Evolutionary conservation across 768 basidiomycete species (phyloP).

Genomic region (Trametes punicea): DNA sequence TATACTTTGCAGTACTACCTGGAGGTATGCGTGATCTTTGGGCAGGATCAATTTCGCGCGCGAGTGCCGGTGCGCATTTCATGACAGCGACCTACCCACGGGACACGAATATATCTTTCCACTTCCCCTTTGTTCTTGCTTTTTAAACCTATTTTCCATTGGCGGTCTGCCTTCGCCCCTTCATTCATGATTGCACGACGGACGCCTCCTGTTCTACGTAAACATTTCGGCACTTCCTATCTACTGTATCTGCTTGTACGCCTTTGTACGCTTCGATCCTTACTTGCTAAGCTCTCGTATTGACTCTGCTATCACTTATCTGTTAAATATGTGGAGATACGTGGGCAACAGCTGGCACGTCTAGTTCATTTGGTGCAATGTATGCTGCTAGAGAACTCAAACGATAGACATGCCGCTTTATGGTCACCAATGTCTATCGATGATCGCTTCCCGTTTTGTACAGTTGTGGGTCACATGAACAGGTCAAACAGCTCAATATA

Average conservation of each 20-base stretch:
- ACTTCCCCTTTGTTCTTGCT: background rate
- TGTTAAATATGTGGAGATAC: slow-evolving; percentile 7
- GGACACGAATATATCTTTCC: background rate
- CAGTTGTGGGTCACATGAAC: background rate
- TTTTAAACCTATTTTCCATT: too few relatives aligned
- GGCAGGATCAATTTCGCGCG: slow-evolving; percentile 59
- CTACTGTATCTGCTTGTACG: background rate
- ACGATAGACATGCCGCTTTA: too few relatives aligned
- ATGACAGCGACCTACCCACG: slow-evolving; percentile 29
- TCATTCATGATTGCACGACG: background rate
- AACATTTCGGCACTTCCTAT: slow-evolving; percentile 1
- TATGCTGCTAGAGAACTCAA: too few relatives aligned
- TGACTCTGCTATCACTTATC: slow-evolving; percentile 12
- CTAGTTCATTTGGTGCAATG: too few relatives aligned
- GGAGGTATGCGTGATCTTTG: slow-evolving; percentile 64
- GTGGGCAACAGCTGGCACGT: background rate
- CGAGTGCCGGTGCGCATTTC: slow-evolving; percentile 59
- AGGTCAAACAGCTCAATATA: background rate
- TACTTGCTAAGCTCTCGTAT: slow-evolving; percentile 16
- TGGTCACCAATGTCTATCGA: too few relatives aligned
- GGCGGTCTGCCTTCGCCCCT: background rate
- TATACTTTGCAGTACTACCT: slow-evolving; percentile 77
- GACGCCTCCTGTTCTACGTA: slow-evolving; percentile 2
- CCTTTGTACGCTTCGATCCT: slow-evolving; percentile 10
- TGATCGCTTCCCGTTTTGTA: background rate